Base-by-base conservation (phyloP, 352 stramenopile species). In the Phytophthora nicotianae region DNA sequence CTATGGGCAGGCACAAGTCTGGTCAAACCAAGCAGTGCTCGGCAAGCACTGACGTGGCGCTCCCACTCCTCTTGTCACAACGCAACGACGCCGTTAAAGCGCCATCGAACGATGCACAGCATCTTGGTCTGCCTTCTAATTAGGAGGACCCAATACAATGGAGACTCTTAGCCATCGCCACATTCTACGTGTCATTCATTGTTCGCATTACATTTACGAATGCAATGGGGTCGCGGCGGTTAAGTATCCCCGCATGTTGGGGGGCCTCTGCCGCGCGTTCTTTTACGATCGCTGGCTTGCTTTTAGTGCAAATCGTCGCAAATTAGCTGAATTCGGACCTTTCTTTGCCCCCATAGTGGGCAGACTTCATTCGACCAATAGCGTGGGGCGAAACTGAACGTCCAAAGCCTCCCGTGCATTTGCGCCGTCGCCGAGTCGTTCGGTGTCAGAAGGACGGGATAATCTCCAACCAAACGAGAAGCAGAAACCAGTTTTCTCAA, bases 361-460 rank as follows among this genome's bases (percentile, higher is more conserved):
- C 43, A 58, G 57, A 58, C 47, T 27, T 45, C 32, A 13, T 47
- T 69, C 26, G 52, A 49, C 65, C 65, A 74, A 74, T 74, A 33
- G 57, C 33, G 51, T 40, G 37, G 33, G 48, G 33, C 62, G 56
- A 74, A 74, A 74, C 66, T 74, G 66, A 74, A 74, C 66, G 50
- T 68, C 40, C 29, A 29, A 35, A 35, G 17, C 48, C 27, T 27
- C 40, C 20, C 16, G 10, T 32, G 29, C 33, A 68, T 56, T 63
- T 68, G 48, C 50, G 54, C 19, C 50, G 61, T 73, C 65, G 64
- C 64, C 51, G 43, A 73, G 45, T 74, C 68, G 66, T 74, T 37
- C 50, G n/a, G 55, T 53, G 62, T 66, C 57, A 67, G 62, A 51
- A 42, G 61, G 40, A 65, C 55, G 43, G 50, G 41, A 26, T 45